phyloP scores from a whole-genome alignment of 306 rosid genomes.

The Gastrolobium villosum region DNA sequence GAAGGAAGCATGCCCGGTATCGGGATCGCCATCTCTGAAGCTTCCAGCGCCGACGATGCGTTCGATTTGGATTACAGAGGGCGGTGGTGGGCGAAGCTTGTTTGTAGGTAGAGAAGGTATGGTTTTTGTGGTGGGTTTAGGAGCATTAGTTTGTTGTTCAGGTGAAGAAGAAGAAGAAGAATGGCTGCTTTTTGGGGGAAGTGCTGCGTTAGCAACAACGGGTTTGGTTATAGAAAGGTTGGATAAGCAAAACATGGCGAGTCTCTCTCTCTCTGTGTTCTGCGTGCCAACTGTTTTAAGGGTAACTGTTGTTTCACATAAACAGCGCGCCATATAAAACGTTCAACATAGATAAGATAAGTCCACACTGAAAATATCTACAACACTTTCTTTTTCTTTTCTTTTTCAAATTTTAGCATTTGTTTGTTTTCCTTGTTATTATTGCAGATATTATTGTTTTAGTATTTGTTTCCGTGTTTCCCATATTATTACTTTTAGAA shows the following conservation, averaged over 20 bases:
- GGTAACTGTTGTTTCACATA: neutral
- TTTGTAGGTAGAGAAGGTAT: conserved; percentile 25
- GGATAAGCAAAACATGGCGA: conserved; percentile 63
- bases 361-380: neutral
- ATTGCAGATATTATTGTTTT: no score
- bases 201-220: conserved; percentile 47
- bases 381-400: no score
- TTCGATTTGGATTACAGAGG: conserved; percentile 70
- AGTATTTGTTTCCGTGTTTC: no score
- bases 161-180: conserved; percentile 45
- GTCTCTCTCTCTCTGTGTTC: neutral
- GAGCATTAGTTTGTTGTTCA: conserved; percentile 44
- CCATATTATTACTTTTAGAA: no score
- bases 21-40: conserved; percentile 73
- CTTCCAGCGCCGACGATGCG: conserved; percentile 88
- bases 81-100: conserved; percentile 52
- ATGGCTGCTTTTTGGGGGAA: conserved; percentile 47
- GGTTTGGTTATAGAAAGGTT: conserved; percentile 49
- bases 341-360: conserved; percentile 26
- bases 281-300: neutral
- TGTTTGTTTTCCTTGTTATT: no score
- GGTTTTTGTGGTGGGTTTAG: conserved; percentile 36
- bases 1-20: conserved; percentile 50
- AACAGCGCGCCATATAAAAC: neutral
- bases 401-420: no score